Base-by-base conservation (phyloP, 2,329 filamentous ascomycete species). In the Fulvia fulva region DNA sequence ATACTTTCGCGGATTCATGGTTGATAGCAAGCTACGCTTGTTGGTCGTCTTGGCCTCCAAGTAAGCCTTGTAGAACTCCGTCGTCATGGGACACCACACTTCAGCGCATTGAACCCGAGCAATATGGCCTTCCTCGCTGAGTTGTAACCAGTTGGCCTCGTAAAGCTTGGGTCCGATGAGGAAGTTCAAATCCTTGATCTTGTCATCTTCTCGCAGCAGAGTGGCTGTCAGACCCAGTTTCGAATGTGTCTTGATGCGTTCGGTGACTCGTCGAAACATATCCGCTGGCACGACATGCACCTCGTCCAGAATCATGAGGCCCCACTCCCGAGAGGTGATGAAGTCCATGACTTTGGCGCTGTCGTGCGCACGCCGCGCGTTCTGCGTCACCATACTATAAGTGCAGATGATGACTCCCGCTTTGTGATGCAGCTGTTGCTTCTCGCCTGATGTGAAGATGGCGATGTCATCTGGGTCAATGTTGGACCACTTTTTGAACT, bases 401-500 rank as follows among this genome's bases (percentile, higher is more conserved):
- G 94, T 99, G 11, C 92, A 96, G 53, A 99, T 91, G 65, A 99
- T 95, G 64, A 99, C 92, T 71, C 94, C 94, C 1, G 94, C 96
- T 70, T 91, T 93, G 51, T 92, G 86, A 1, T 87, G 87, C 68
- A 99, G 96, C 53, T 82, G 81, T 57, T 87, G 86, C 75, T 99
- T 99, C 72, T 90, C 90, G 65, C 96, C 91, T 0, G 92, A 93
- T 0, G 94, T 97, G 74, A 99, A 99, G 55, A 96, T 87, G 28
- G 92, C 91, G 69, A 99, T 92, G 70, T 97, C 91, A 65, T 93
- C 88, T 0, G 92, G 91, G 67, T 92, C 89, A 61, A 96, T 96
- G 70, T 97, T 97, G n/a, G 92, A 97, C 94, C 94, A 99, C 68
- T 97, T 96, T 63, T 97, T 78, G 71, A 99, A 99, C 71, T 99